A percentile compares a stretch with the other conserved stretches of the same genome.
These are phyloP conservation scores for Dioszegia aurantiaca DNA, from an alignment of 768 basidiomycete genomes.

Conservation along the genomic window DNA sequence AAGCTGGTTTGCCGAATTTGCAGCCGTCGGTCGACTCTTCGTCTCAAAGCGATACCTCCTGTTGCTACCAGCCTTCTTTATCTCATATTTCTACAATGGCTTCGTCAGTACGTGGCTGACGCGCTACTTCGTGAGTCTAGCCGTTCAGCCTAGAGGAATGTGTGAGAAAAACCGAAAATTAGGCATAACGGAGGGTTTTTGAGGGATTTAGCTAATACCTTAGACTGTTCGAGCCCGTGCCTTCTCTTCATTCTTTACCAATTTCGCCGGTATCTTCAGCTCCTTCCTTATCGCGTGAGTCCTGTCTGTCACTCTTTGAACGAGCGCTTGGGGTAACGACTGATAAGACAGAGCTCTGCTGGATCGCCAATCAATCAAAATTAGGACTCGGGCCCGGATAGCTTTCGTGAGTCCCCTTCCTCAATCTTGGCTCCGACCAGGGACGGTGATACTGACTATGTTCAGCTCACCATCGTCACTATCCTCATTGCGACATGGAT, in stretches of 20 bases:
- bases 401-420: slow-evolving; percentile 24
- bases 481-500: slow-evolving; percentile 39
- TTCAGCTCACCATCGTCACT: slow-evolving; percentile 23
- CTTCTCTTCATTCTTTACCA: slow-evolving; percentile 42
- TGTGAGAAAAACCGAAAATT: no score
- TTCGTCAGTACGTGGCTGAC: slow-evolving; percentile 36
- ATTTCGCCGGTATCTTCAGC: slow-evolving; percentile 43
- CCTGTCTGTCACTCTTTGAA: background rate
- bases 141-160: background rate
- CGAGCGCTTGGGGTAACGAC: background rate
- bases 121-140: slow-evolving; percentile 26
- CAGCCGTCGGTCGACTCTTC: slow-evolving; percentile 23
- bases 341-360: slow-evolving; percentile 7
- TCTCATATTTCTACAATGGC: slow-evolving; percentile 35
- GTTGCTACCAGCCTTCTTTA: slow-evolving; percentile 32
- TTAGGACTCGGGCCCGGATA: slow-evolving; percentile 25
- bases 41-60: slow-evolving; percentile 21
- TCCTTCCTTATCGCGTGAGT: slow-evolving; percentile 37
- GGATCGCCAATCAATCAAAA: slow-evolving; percentile 30
- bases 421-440: background rate
- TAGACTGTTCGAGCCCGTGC: slow-evolving; percentile 36
- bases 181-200: no score
- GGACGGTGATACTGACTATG: slow-evolving; percentile 7
- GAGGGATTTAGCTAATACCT: slow-evolving; percentile 5
- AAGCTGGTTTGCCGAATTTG: slow-evolving; percentile 22